Base-by-base conservation (phyloP, 1,284 basidiomycete genomes). In the Ustilago xerochloae region DNA sequence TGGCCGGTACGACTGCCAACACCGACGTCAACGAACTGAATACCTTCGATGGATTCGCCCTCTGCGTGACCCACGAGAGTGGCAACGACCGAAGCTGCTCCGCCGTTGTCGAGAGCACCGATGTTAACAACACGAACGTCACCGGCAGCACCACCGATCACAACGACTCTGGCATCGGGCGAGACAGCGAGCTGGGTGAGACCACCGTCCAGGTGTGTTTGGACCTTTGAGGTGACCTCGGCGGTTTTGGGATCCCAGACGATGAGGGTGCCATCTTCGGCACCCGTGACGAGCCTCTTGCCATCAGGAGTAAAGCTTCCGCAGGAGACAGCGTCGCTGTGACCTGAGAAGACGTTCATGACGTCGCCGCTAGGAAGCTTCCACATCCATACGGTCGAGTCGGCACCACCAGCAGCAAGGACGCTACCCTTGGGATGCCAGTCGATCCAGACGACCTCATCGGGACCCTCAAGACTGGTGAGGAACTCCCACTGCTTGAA, bases 371-470 rank as follows among this genome's bases (percentile, higher is more conserved):
- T 92, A 3, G 96, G 96, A 45, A 99, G 86, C 86, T 97, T 93
- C 95, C 95, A 99, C 80, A 99, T 87, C 96, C 96, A 99, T n/a
- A 96, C 90, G 4, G 92, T 97, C 4, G 92, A 89, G 85, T 99
- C 96, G 74, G 96, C 93, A 18, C 93, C 92, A 35, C 96, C 96
- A 0, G 93, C 94, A 3, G 96, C 88, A 0, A 99, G 88, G 3
- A 97, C 92, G 48, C 87, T 87, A 15, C 95, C 97, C 84, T 91
- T 94, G 0, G 97, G 96, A 86, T 99, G 97, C 96, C 96, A 99
- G 86, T 90, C 88, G 52, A 99, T 84, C 90, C 94, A 97, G 87
- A 91, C 91, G 64, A 98, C 91, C 87, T 99, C 96, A 85, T 97
- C 94, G 13, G 93, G 93, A 2, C 94, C 95, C 80, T 95, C 91